phyloP scores from a whole-genome alignment of 768 basidiomycete species.

The Amanita rimosa region DNA sequence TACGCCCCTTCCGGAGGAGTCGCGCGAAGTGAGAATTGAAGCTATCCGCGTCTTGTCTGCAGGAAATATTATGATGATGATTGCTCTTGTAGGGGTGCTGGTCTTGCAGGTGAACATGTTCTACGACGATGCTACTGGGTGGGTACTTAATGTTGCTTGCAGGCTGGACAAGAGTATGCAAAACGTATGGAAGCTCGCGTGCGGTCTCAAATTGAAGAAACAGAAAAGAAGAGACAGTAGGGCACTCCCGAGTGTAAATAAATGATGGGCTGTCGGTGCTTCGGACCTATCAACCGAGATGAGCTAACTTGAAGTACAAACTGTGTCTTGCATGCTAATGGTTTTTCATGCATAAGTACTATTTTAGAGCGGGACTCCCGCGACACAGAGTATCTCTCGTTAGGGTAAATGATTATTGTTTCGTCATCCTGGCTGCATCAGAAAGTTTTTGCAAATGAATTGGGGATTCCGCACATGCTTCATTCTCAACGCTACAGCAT shows the following conservation, averaged over 20 bases:
- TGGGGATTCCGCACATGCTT: not conserved
- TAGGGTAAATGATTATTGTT: not conserved
- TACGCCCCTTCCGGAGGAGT: constrained; percentile 44
- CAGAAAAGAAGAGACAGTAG: constrained; percentile 31
- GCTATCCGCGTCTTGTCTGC: constrained; percentile 78
- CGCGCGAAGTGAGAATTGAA: constrained; percentile 55
- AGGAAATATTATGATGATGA: constrained; percentile 76
- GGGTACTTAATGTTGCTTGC: constrained; percentile 8
- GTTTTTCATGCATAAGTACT: not conserved
- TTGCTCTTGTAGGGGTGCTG: constrained; percentile 54
- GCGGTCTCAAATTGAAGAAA: constrained; percentile 20
- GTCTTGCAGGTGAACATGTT: constrained; percentile 52
- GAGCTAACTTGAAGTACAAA: no score
- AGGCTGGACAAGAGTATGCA: constrained; percentile 85
- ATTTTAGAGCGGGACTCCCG: not conserved
- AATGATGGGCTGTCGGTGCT: no score
- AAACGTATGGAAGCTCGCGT: constrained; percentile 45
- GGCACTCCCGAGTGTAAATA: no score
- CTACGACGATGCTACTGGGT: not conserved
- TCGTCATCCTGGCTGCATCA: not conserved
- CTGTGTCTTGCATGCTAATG: not conserved
- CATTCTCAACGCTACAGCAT: no score
- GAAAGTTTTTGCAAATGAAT: not conserved
- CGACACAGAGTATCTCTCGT: not conserved
- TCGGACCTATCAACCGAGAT: no score